Evolutionary conservation across 345 rosid species (phyloP), one percentile per base, ranked within the genome.

Genomic region (Eucalyptus tenuipes): DNA sequence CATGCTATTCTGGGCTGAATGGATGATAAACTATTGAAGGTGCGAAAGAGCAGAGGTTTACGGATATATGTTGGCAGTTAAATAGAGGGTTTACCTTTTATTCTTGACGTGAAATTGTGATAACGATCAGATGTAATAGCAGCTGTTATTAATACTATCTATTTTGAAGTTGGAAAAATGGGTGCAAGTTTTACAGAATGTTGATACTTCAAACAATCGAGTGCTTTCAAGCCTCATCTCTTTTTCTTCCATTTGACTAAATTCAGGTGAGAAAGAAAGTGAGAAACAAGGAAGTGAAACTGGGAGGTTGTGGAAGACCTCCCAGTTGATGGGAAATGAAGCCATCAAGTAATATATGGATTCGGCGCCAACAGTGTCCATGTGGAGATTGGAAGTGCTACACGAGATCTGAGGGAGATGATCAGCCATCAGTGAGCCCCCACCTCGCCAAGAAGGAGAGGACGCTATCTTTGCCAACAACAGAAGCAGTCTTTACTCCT

Each of bases 321-420:
- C 42, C 49, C 79, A 45, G 10, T 44, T 85, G 31, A 66, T 92
- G 92, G 94, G 89, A 94, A 64, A 92, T 92, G 93, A 96, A 93
- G 91, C 93, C 95, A 33, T 93, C 94, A 37, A 94, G 89, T 89
- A 96, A 95, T 88, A 93, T 97, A 88, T 96, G 99, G 98, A 96
- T 96, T 91, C 95, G 94, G 86, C 94, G 94, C 40, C 99, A 96
- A 88, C 98, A 97, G 87, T 97, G 99, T 89, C 97, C 97, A 8
- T 97, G 99, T 88, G 98, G 99, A 88, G 98, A 97, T 91, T 96
- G 99, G 99, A 97, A 97, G 87, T 97, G 99, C 86, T 96, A 93
- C 40, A 90, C 95, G 85, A 93, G 91, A 88, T 87, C 92, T 86
- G 97, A 96, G 59, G 96, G 96, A 89, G 96, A 96, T 87, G 94